A percentile compares a stretch with the other conserved stretches of the same genome.
phyloP scores from a whole-genome alignment of 306 rosid species.

The Carpinus viminea region DNA sequence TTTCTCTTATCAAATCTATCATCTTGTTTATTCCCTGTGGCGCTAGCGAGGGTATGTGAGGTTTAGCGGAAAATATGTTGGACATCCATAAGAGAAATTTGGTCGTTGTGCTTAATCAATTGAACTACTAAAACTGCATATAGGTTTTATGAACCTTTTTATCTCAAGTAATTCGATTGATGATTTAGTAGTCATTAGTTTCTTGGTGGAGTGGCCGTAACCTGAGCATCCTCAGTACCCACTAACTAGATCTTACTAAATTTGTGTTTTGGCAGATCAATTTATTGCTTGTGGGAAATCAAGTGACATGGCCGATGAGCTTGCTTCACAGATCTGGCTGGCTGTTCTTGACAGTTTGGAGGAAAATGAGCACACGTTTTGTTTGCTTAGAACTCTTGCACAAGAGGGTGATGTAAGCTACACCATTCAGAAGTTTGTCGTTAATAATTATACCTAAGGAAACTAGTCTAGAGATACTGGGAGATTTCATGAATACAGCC shows the following conservation, averaged over 20 bases:
- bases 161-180: background rate
- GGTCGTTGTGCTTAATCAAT: background rate
- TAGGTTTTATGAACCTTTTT: background rate
- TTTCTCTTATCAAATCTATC: background rate
- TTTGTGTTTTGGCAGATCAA: constrained; percentile 56
- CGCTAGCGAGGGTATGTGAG: background rate
- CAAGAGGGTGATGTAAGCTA: constrained; percentile 73
- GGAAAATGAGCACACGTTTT: constrained; percentile 57
- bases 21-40: background rate
- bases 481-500: background rate
- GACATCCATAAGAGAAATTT: background rate
- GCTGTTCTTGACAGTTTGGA: constrained; percentile 75
- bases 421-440: background rate
- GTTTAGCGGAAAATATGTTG: background rate
- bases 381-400: constrained; percentile 65
- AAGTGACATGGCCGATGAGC: constrained; percentile 64
- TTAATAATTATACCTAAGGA: background rate
- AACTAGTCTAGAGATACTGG: background rate
- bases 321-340: constrained; percentile 73
- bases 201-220: background rate
- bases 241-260: background rate
- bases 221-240: background rate
- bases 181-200: background rate
- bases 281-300: constrained; percentile 78
- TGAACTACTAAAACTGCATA: too few relatives aligned